Conservation (phyloP, 192 early-diverging fungal species). For the Spizellomyces sp. region DNA sequence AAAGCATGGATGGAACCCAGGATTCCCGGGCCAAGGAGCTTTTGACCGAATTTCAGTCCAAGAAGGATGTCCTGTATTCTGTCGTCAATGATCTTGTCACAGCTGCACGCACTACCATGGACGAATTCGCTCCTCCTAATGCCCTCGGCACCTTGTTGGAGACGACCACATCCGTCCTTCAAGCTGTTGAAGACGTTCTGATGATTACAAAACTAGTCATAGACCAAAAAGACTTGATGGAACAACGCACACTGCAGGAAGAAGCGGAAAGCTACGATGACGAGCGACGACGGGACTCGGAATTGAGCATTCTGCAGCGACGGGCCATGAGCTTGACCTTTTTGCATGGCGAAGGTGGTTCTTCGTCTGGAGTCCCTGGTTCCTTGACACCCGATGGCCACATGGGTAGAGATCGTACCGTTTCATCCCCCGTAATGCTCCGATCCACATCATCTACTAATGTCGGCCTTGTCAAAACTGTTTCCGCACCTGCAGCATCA, state of each 20-base stretch:
- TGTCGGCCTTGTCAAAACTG: constrained; percentile 2
- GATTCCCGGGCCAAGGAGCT: constrained; percentile 16
- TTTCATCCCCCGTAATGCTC: constrained; percentile 18
- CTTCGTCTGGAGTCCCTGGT: not conserved
- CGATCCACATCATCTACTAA: constrained; percentile 18
- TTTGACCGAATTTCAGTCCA: constrained; percentile 37
- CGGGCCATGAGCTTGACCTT: constrained; percentile 45
- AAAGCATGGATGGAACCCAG: constrained; percentile 21
- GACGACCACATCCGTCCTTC: constrained; percentile 52
- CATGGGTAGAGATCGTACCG: constrained; percentile 20
- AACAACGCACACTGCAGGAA: constrained; percentile 35
- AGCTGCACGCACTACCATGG: constrained; percentile 54
- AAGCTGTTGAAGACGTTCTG: constrained; percentile 55
- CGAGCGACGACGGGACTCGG: constrained; percentile 28
- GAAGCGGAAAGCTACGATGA: constrained; percentile 39
- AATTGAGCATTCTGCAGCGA: constrained; percentile 39
- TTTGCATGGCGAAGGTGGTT: constrained; percentile 21
- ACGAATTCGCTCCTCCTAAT: constrained; percentile 59
- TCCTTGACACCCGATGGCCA: constrained; percentile 10
- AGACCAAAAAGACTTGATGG: constrained; percentile 51
- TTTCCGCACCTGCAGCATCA: not conserved
- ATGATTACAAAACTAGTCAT: constrained; percentile 54
- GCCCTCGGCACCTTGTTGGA: constrained; percentile 54
- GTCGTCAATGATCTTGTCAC: constrained; percentile 55
- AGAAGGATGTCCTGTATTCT: constrained; percentile 47